Conservation (phyloP, 2,329 filamentous ascomycete genomes). For the Phialophora macrospora region DNA sequence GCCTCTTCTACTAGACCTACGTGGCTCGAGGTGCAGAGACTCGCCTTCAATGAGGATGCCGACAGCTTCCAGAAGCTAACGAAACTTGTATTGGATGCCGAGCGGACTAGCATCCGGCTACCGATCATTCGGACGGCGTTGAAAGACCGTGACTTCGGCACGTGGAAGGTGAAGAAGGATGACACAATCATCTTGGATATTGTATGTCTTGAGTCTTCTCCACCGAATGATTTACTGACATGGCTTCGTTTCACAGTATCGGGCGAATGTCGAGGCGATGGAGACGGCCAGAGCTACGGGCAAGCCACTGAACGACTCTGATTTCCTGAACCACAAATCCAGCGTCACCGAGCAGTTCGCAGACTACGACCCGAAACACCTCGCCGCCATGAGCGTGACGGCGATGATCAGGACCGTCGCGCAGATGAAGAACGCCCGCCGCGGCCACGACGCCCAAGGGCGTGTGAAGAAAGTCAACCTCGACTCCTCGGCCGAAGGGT, state of each 20-base stretch:
- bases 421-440: conserved; percentile 6
- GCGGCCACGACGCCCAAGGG: conserved; percentile 2
- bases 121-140: not conserved
- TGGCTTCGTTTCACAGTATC: not conserved
- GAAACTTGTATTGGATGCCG: not conserved
- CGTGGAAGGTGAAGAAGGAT: not conserved
- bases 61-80: conserved; percentile 1
- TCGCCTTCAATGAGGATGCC: not conserved
- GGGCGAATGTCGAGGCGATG: not conserved
- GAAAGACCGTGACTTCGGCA: not conserved
- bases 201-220: not conserved
- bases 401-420: not conserved
- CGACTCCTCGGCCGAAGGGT: conserved; percentile 1
- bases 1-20: not conserved
- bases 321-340: not conserved
- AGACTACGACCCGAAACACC: conserved; percentile 3
- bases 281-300: not conserved
- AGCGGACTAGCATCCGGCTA: conserved; percentile 1
- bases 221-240: not conserved
- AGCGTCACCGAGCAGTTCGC: conserved; percentile 6
- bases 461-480: conserved; percentile 2
- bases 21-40: not conserved
- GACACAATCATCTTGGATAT: conserved; percentile 2
- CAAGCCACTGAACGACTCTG: not conserved
- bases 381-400: not conserved